Conservation (phyloP, 2,329 filamentous ascomycete genomes). For the Ramichloridium luteum region DNA sequence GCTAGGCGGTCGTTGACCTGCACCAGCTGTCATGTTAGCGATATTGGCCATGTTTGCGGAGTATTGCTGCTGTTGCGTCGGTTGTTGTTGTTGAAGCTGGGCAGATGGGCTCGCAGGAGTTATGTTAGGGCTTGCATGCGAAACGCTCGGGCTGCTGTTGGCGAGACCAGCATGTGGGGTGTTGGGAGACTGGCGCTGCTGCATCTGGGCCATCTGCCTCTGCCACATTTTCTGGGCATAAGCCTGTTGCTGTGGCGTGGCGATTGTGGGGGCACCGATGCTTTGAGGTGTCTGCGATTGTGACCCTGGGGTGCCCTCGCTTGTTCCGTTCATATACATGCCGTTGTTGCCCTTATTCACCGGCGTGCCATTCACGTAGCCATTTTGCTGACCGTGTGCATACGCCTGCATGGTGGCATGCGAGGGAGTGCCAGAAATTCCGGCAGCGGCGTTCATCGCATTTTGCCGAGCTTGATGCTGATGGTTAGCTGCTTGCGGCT, state of each 20-base stretch:
- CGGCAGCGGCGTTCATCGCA: constrained; percentile 28
- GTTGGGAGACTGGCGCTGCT: constrained; percentile 18
- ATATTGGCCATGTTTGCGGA: constrained; percentile 12
- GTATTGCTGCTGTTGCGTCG: no score
- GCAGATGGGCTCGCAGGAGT: constrained; percentile 13
- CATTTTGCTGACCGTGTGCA: constrained; percentile 16
- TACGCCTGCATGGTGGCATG: constrained; percentile 8
- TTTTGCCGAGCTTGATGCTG: constrained; percentile 23
- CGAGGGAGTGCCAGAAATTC: constrained; percentile 15
- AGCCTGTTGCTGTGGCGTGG: constrained; percentile 12
- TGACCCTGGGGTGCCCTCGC: constrained; percentile 8
- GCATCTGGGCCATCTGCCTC: constrained; percentile 18
- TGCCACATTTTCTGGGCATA: constrained; percentile 23
- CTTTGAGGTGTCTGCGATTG: constrained; percentile 13
- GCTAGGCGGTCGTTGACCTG: constrained; percentile 17
- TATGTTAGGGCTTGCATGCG: constrained; percentile 21
- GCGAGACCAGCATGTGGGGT: constrained; percentile 7
- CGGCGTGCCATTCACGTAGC: constrained; percentile 6
- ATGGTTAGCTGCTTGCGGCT: constrained; percentile 3
- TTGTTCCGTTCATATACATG: constrained; percentile 3
- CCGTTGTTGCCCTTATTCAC: constrained; percentile 6
- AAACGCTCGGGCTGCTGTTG: constrained; percentile 19
- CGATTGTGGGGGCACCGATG: constrained; percentile 6
- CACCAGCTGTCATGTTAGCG: constrained; percentile 7
- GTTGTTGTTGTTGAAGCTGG: no score